Evolutionary conservation across 345 rosid genomes (phyloP).

Genomic region (Garcia nutans): DNA sequence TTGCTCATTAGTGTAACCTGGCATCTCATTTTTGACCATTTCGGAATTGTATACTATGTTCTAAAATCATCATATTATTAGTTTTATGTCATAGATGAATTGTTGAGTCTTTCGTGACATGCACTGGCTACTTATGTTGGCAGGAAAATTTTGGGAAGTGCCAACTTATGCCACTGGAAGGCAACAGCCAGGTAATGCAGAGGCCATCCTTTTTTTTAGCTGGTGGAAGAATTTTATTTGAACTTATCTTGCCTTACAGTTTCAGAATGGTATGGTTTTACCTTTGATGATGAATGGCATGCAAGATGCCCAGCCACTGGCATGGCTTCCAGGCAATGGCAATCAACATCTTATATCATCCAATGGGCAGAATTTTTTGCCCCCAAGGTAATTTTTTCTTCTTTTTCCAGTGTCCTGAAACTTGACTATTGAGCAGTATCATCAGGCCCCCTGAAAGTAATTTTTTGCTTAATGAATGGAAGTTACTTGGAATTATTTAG

Average conservation of each 20-base stretch:
- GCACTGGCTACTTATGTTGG: conserved; percentile 16
- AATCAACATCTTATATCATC: conserved; percentile 55
- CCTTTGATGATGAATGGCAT: conserved; percentile 55
- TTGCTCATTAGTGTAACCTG: background rate
- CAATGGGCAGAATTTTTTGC: conserved; percentile 53
- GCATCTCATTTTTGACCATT: background rate
- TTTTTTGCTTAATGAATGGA: background rate
- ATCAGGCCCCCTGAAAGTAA: background rate
- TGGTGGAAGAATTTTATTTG: conserved; percentile 12
- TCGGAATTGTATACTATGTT: background rate
- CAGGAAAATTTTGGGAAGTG: conserved; percentile 65
- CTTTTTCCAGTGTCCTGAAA: background rate
- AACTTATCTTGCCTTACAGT: conserved; percentile 37
- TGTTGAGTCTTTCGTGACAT: background rate
- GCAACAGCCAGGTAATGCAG: conserved; percentile 53
- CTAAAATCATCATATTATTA: background rate
- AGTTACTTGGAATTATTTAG: background rate
- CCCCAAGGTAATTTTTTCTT: conserved; percentile 44
- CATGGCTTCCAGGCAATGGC: conserved; percentile 70
- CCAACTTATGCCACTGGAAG: conserved; percentile 57
- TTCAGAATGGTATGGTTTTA: conserved; percentile 56
- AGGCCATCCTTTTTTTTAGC: background rate
- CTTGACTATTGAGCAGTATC: too few species aligned
- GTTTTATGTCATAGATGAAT: background rate
- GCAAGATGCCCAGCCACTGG: conserved; percentile 57